phyloP scores from a whole-genome alignment of 805 yeast genomes.

The Metschnikowia dekortorum region DNA sequence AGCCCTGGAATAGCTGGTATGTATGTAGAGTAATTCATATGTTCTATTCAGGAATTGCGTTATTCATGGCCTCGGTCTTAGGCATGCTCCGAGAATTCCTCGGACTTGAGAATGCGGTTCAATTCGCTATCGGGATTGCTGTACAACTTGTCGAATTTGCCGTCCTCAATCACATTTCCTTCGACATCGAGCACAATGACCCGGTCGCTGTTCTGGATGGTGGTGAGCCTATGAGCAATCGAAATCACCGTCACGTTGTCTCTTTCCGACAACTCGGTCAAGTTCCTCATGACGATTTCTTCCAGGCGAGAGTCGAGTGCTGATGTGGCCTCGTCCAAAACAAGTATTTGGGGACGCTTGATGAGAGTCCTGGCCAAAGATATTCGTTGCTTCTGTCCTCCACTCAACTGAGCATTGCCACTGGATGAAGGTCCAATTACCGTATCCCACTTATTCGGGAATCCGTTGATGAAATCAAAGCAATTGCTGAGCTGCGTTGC shows the following conservation, averaged over 20 bases:
- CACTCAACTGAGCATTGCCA: slow-evolving; percentile 78
- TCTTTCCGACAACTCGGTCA: slow-evolving; percentile 46
- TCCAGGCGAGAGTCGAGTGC: slow-evolving; percentile 90
- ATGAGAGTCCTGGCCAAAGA: slow-evolving; percentile 87
- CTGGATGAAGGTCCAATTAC: slow-evolving; percentile 70
- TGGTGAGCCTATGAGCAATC: slow-evolving; percentile 87
- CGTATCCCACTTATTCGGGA: slow-evolving; percentile 82
- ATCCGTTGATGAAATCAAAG: slow-evolving; percentile 56
- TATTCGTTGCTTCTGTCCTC: slow-evolving; percentile 92
- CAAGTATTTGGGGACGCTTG: slow-evolving; percentile 71
- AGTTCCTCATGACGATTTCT: slow-evolving; percentile 72
- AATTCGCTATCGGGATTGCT: slow-evolving; percentile 42
- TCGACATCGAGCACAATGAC: slow-evolving; percentile 60
- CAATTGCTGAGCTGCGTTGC: slow-evolving; percentile 76
- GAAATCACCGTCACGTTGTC: slow-evolving; percentile 66
- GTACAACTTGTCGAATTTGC: slow-evolving; percentile 51
- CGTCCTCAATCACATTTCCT: slow-evolving; percentile 67
- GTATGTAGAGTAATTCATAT: background rate
- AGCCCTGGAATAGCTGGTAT: background rate
- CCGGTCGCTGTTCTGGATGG: slow-evolving; percentile 77
- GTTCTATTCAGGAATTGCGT: background rate
- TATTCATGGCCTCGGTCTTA: background rate
- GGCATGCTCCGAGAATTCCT: slow-evolving; percentile 12
- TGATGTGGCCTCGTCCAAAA: slow-evolving; percentile 92
- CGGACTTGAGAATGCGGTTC: slow-evolving; percentile 37